Evolutionary conservation across 1,284 basidiomycete species (phyloP), one percentile per base, ranked within the genome.

Genomic region (Cryptococcus sp.): DNA sequence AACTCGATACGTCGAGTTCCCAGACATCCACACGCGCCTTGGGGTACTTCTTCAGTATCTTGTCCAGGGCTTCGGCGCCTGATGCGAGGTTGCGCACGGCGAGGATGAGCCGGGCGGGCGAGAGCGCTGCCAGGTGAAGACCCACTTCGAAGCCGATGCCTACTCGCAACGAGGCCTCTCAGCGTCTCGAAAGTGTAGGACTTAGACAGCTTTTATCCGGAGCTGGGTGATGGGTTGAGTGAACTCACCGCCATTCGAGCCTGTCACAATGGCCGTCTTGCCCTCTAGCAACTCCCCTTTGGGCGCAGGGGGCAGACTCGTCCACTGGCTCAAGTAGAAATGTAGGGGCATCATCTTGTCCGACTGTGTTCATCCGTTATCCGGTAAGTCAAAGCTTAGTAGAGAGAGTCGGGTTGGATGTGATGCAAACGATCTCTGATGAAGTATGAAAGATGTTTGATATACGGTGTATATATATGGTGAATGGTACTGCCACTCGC

Each of bases 121-220:
- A 23, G 15, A 47, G 52, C 1, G 31, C n/a, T 5, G 59, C 55
- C 1, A 67, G 52, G 6, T 39, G 47, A 7, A 44, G 19, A 31
- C 57, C 55, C 1, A 57, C 56, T 40, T 61, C 55, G 20, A 54
- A 20, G 6, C 65, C 65, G 39, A 67, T 62, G 16, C 65, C 42
- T 45, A 13, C 2, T 45, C n/a, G 13, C 8, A 5, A n/a, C 8
- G 2, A 15, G 42, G 4, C 7, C 3, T 3, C 5, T n/a, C 42
- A 45, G 22, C n/a, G 16, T 10, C 8, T 8, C 8, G 5, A 45
- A 22, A n/a, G 8, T 45, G 3, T n/a, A 8, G 16, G 42, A 7
- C 42, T n/a, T 42, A 5, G 41, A 22, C 59, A 40, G 38, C 25
- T 8, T 45, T n/a, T 25, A 25, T 6, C 25, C 3, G 25, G 25